Evolutionary conservation across 352 stramenopile genomes (phyloP).

Genomic region (Globisporangium barbulae): DNA sequence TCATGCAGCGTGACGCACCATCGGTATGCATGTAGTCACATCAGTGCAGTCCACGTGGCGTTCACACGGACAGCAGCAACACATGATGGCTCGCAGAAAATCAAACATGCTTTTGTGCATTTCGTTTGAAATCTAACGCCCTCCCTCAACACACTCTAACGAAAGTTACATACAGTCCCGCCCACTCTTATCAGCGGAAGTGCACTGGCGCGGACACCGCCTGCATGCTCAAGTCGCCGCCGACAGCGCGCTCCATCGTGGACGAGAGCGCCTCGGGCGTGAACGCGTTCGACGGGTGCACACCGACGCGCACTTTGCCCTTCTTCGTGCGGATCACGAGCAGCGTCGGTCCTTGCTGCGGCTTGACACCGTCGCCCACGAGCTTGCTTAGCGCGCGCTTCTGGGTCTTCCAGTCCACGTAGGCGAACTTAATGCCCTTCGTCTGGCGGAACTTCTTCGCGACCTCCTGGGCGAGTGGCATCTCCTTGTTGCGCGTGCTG

Average conservation of each 20-base stretch:
- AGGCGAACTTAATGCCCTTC: slow-evolving; percentile 59
- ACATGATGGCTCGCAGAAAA: not conserved
- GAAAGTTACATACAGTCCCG: not conserved
- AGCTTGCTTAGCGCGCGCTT: slow-evolving; percentile 48
- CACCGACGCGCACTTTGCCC: slow-evolving; percentile 53
- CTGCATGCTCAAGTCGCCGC: slow-evolving; percentile 54
- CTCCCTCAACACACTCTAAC: slow-evolving; percentile 1
- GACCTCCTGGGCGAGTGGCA: slow-evolving; percentile 54
- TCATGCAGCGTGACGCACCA: too few species aligned
- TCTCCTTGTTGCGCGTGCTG: slow-evolving; percentile 34
- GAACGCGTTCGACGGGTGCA: slow-evolving; percentile 40
- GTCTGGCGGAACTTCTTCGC: slow-evolving; percentile 63
- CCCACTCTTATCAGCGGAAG: slow-evolving; percentile 24
- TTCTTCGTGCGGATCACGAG: slow-evolving; percentile 66
- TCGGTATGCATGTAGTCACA: too few species aligned
- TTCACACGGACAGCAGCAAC: too few species aligned
- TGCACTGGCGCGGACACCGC: slow-evolving; percentile 31
- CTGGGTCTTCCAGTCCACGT: slow-evolving; percentile 74
- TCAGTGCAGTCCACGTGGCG: too few species aligned
- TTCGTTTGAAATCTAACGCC: not conserved
- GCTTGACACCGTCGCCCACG: slow-evolving; percentile 18
- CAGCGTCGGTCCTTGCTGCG: slow-evolving; percentile 35
- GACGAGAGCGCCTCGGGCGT: slow-evolving; percentile 45
- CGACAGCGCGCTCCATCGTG: slow-evolving; percentile 69
- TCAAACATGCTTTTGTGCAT: not conserved